Evolutionary conservation across 1,284 basidiomycete genomes (phyloP).

Genomic region (Cystobasidium sp.): DNA sequence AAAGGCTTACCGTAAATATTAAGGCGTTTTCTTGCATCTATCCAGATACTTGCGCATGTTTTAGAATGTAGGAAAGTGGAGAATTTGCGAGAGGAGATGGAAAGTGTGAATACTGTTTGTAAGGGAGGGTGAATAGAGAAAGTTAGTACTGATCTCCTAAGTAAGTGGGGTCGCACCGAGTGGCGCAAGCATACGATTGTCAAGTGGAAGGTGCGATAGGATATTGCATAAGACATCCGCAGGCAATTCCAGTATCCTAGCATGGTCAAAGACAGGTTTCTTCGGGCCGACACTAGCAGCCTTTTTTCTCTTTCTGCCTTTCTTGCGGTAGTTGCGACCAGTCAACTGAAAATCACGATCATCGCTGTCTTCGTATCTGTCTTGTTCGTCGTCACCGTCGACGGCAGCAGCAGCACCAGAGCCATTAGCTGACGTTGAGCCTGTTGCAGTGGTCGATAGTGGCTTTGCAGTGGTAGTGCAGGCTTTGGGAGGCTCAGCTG

Average conservation of each 20-base stretch:
- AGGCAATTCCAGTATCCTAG: constrained; percentile 8
- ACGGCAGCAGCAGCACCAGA: neutral
- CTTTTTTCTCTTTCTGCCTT: constrained; percentile 2
- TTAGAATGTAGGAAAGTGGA: neutral
- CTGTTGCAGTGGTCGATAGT: neutral
- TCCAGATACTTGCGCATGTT: constrained; percentile 10
- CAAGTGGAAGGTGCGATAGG: constrained; percentile 6
- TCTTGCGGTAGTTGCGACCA: constrained; percentile 8
- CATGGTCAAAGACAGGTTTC: constrained; percentile 21
- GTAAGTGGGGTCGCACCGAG: neutral
- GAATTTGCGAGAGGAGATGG: constrained; percentile 4
- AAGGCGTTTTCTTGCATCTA: constrained; percentile 11
- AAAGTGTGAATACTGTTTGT: neutral
- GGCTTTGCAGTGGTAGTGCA: constrained; percentile 1
- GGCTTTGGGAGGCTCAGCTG: neutral
- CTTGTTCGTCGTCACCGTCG: neutral
- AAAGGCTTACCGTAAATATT: constrained; percentile 4
- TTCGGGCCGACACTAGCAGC: neutral
- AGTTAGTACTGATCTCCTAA: neutral
- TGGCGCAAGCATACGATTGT: neutral
- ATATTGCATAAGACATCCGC: constrained; percentile 8
- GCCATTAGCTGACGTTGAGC: neutral
- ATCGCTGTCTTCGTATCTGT: no score
- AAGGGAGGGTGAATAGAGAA: neutral
- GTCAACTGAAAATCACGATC: neutral